Conservation (phyloP, 129 eudicot genomes). For the Artemisia argyi region DNA sequence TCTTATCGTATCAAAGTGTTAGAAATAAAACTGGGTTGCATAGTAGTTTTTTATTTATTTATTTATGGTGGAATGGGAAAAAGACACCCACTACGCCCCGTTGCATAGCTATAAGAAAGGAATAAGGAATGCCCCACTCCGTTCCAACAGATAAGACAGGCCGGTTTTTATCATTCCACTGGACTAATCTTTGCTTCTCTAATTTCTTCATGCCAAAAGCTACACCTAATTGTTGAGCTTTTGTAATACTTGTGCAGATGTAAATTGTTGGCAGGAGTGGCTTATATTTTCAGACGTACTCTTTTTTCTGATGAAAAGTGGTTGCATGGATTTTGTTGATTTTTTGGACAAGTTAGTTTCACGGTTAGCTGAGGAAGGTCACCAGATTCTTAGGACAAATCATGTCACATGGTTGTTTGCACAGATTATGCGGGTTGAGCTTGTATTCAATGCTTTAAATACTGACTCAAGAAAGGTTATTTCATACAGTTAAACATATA, state of each 20-base stretch:
- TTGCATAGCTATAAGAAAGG: too few species aligned
- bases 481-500: constrained; percentile 5
- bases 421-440: constrained; percentile 91
- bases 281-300: constrained; percentile 82
- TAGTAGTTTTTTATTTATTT: too few species aligned
- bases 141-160: too few species aligned
- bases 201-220: too few species aligned
- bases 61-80: too few species aligned
- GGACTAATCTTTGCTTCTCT: too few species aligned
- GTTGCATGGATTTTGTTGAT: constrained; percentile 96
- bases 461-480: constrained; percentile 86
- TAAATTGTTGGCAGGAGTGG: constrained; percentile 98
- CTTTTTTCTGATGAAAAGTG: constrained; percentile 84
- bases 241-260: constrained; percentile 46
- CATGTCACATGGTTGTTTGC: constrained; percentile 97
- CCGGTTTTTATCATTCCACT: too few species aligned
- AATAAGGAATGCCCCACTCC: too few species aligned
- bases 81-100: too few species aligned
- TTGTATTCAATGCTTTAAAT: constrained; percentile 85
- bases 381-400: constrained; percentile 81
- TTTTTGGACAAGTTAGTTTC: constrained; percentile 93
- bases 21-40: too few species aligned
- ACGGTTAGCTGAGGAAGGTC: constrained; percentile 84
- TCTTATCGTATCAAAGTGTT: too few species aligned
- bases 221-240: too few species aligned